Base-by-base conservation (phyloP, 768 basidiomycete genomes). In the Mycena leptocephala region DNA sequence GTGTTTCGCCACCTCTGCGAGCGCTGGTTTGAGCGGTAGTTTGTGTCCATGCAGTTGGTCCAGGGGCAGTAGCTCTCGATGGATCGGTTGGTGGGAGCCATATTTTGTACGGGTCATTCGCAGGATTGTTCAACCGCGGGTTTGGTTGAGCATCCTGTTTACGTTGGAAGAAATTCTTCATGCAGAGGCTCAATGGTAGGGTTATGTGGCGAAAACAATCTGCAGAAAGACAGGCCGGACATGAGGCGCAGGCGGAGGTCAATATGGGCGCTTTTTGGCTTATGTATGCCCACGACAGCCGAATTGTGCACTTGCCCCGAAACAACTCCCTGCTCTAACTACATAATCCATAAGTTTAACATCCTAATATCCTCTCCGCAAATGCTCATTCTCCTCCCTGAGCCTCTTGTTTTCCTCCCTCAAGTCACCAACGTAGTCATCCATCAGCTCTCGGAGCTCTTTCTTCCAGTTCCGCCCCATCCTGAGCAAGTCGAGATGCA, bases 401-500 rank as follows among this genome's bases (percentile, higher is more conserved):
- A 95, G 80, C 77, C 88, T 85, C 81, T 89, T 87, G 82, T 95
- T 95, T 85, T 95, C 94, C 80, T 93, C 88, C 81, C 81, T 86
- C 77, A 95, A 82, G 79, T 94, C 93, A 20, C 89, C 90, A 1
- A 86, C 88, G 85, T 90, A 90, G 80, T 92, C 92, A 39, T 91
- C 90, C 89, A 94, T 91, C 78, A 91, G 80, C 51, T 86, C 87
- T 67, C 91, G 86, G 81, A 95, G 84, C 82, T 95, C 94, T 63
- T 83, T 87, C 83, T 91, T 91, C 93, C 93, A 94, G 30, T 89
- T 89, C 39, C 93, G 84, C 2, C 94, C 93, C 92, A 95, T 92
- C 70, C 90, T 87, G 41, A 96, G 86, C 71, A 95, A 80, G 80
- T 96, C 95, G 75, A 96, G 79, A 83, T 96, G 95, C 70, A 95